Evolutionary conservation across 139 green algal species (phyloP), one percentile per base, ranked within the genome.

Genomic region (Pleodorina starrii): DNA sequence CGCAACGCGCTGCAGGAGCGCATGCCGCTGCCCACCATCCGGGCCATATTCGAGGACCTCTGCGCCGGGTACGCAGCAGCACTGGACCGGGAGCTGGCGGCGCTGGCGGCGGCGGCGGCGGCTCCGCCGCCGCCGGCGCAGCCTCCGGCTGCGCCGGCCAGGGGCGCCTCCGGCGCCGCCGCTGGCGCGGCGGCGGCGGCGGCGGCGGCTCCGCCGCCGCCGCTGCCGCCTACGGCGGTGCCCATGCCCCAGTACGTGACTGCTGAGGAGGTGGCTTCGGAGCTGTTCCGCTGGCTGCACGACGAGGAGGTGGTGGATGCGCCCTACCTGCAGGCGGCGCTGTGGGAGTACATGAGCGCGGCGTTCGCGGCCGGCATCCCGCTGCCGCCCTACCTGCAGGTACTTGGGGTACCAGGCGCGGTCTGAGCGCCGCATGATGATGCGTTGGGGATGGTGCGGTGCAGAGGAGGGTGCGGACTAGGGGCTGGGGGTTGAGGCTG

Each of bases 231-330:
- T 36, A 29, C 29, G 25, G 1, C 59, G 74, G 46, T 80, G 32
- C 32, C 69, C 29, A 82, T 84, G 51, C 80, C 91, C 11, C 77
- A 50, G 43, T 83, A 90, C 25, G 79, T 94, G 1, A 90, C 68
- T 19, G 68, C 83, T 0, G 59, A 90, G 36, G 88, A 92, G 69
- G 17, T 92, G 29, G 78, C 86, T 1, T 9, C 23, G 43, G 51
- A 80, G 27, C 59, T 94, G 66, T 90, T 94, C 59, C 76, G 88
- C 36, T 95, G 91, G 91, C 87, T 93, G 82, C 90, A 93, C 71
- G 90, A 94, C 25, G 93, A 95, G 78, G 91, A 95, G 50, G 93
- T 93, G 25, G 90, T 94, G 43, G 91, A 94, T 32, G 90, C 93
- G 38, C 84, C 88, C 1, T 93, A 93, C 50, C 85, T 95, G 73